phyloP scores from a whole-genome alignment of 176 grass and related monocot genomes.

The Carex pumila region DNA sequence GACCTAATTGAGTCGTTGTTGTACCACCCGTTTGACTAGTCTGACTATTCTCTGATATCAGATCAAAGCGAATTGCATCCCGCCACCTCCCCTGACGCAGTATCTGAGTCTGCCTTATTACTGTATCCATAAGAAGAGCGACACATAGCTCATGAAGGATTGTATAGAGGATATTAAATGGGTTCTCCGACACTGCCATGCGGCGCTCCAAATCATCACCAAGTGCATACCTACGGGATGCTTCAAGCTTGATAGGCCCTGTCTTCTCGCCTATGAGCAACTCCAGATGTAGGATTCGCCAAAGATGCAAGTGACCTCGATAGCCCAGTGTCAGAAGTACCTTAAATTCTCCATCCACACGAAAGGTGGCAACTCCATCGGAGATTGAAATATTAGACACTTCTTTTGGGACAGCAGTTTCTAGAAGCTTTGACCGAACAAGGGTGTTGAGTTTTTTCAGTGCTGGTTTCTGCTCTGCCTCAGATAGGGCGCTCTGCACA shows the following conservation, averaged over 20 bases:
- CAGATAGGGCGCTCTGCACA: constrained; percentile 53
- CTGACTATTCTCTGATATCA: constrained; percentile 43
- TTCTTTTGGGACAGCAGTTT: constrained; percentile 60
- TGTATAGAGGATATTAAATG: constrained; percentile 59
- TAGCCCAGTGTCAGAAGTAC: constrained; percentile 90
- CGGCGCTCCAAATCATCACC: constrained; percentile 97
- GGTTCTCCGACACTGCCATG: constrained; percentile 77
- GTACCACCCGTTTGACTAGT: constrained; percentile 45
- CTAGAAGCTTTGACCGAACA: constrained; percentile 77
- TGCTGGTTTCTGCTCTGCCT: constrained; percentile 69
- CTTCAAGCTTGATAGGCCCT: constrained; percentile 68
- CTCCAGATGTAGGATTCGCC: constrained; percentile 89
- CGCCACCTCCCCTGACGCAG: constrained; percentile 81
- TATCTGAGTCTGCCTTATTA: constrained; percentile 63
- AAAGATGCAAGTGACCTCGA: constrained; percentile 68
- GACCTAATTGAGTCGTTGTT: constrained; percentile 38
- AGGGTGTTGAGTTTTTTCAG: constrained; percentile 68
- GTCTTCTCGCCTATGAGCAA: constrained; percentile 91
- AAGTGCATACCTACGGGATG: constrained; percentile 63
- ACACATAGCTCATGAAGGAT: constrained; percentile 89
- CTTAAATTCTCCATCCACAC: constrained; percentile 84
- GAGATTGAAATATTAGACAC: constrained; percentile 59
- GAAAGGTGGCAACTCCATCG: constrained; percentile 64
- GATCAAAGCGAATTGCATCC: constrained; percentile 84
- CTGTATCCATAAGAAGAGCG: constrained; percentile 85